Percentiles rank a stretch among this genome's conserved stretches.
These are phyloP conservation scores for Kodamaea sp. DNA, from an alignment of 1,139 yeast species.

Conservation along the genomic window DNA sequence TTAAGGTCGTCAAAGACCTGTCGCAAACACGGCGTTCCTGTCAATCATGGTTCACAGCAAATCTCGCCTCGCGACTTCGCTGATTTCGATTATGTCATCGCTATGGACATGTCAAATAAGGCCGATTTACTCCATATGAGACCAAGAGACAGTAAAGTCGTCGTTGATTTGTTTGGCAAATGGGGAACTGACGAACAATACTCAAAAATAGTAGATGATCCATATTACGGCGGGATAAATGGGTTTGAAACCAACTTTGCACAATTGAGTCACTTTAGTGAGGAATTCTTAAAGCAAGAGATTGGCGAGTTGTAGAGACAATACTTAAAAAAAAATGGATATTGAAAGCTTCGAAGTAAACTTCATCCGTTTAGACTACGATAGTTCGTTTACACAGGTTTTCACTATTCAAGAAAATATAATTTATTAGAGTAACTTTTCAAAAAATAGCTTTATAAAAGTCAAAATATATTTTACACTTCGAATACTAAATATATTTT, in stretches of 20 bases:
- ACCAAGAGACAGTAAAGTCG: conserved; percentile 53
- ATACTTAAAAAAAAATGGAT: background rate
- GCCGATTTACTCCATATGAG: conserved; percentile 54
- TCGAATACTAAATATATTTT: too few species aligned
- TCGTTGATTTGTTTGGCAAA: conserved; percentile 68
- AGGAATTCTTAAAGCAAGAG: conserved; percentile 56
- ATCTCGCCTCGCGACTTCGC: conserved; percentile 55
- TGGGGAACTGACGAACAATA: conserved; percentile 55
- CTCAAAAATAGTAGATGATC: conserved; percentile 70
- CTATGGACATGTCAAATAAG: conserved; percentile 76
- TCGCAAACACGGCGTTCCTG: conserved; percentile 66
- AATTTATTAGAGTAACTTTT: too few species aligned
- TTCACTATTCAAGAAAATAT: too few species aligned
- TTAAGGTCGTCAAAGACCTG: conserved; percentile 69
- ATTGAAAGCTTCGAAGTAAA: background rate
- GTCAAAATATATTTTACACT: too few species aligned
- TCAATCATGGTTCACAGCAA: conserved; percentile 73
- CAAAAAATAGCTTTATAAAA: too few species aligned
- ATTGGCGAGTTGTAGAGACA: conserved; percentile 18
- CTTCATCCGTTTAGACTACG: too few species aligned
- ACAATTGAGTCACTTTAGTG: conserved; percentile 72
- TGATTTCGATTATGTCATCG: conserved; percentile 76
- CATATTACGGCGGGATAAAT: conserved; percentile 82
- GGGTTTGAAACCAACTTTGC: conserved; percentile 79
- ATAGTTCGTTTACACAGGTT: too few species aligned